Evolutionary conservation across 192 early-diverging fungal genomes (phyloP), one percentile per base, ranked within the genome.

Genomic region (Coemansia sp.): DNA sequence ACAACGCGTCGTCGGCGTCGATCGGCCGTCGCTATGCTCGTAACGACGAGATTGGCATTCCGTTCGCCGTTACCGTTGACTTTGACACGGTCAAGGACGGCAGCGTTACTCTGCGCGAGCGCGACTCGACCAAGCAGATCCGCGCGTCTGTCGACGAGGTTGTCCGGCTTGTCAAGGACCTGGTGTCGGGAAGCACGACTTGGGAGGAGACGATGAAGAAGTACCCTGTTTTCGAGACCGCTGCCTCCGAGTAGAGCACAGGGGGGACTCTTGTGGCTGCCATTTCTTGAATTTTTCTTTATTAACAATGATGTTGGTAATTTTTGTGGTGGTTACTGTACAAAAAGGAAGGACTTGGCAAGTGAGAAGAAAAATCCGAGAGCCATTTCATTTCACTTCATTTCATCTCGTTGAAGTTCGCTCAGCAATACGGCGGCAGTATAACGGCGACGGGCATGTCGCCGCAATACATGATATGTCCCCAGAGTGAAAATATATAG

Each of bases 41-140:
- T 65, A 98, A 97, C 74, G 97, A 99, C 74, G 95, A 99, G 76
- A 73, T 99, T 28, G 97, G 97, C 61, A 99, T 91, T 39, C 95
- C 95, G 34, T 99, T 95, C 76, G 95, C 89, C 28, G 85, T 99
- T 71, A 99, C 97, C 13, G 89, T 99, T 30, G 97, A 99, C 82
- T 98, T 99, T 88, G 90, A 96, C 67, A 93, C 95, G n/a, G 87
- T 88, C 42, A 83, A 95, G 72, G 97, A 99, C 69, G 61, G 83
- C 56, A 95, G 93, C 11, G 90, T 99, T 32, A 99, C 97, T 14
- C 82, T 99, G 47, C 90, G 97, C 56, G 95, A 98, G 81, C 89
- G 97, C 51, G 97, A 99, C 69, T 89, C 95, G 24, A 92, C 89
- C 34, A 90, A 91, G 83, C 97, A 99, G 78, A 93, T 97, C 68